Evolutionary conservation across 257 asterid species (phyloP).

Genomic region (Ilex asprella): DNA sequence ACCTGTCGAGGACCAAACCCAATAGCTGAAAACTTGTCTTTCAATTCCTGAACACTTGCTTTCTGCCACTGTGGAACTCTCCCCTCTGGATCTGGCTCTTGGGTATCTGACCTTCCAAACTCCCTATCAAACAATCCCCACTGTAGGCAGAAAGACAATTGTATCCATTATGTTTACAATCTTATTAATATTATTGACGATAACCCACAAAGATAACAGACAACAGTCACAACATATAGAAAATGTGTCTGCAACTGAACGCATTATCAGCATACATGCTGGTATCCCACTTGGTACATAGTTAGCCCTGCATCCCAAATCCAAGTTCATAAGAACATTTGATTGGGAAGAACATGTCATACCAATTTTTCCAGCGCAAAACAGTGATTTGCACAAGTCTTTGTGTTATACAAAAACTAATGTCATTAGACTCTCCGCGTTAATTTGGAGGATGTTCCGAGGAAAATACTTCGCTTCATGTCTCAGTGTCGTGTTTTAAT

Average conservation of each 20-base stretch:
- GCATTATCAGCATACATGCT: neutral
- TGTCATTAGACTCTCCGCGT: no score
- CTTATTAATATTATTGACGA: no score
- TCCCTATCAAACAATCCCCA: constrained; percentile 84
- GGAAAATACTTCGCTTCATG: no score
- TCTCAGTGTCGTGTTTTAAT: no score
- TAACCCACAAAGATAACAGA: neutral
- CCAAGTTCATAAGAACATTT: neutral
- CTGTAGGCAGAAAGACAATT: constrained; percentile 27
- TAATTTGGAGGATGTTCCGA: no score
- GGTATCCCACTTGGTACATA: neutral
- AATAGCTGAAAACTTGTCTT: constrained; percentile 62
- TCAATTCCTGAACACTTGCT: constrained; percentile 67
- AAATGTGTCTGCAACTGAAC: neutral
- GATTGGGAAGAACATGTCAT: no score
- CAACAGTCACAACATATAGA: neutral
- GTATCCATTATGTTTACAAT: neutral
- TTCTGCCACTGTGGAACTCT: constrained; percentile 85
- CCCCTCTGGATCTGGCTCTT: constrained; percentile 89
- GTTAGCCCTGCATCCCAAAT: neutral
- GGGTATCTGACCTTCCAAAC: constrained; percentile 79
- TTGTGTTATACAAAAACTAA: no score
- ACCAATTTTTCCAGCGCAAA: no score
- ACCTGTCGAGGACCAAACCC: constrained; percentile 98
- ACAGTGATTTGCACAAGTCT: no score